Base-by-base conservation (phyloP, 345 rosid species). In the Citrus sp. region DNA sequence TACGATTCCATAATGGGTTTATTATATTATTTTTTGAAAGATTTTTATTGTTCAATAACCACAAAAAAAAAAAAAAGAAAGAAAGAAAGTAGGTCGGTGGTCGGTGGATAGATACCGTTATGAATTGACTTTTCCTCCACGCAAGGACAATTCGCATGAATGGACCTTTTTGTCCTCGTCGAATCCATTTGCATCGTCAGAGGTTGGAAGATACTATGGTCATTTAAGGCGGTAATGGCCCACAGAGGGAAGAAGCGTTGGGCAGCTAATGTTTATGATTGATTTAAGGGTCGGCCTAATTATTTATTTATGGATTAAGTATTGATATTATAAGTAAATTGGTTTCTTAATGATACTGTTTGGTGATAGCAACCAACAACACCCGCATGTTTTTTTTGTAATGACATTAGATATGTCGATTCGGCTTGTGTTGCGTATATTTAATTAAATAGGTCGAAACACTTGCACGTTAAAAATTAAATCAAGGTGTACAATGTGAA, bases 71-170 rank as follows among this genome's bases (percentile, higher is more conserved):
- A 32, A 73, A 13, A 58, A 14, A 32, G 0, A 30, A 30, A 2
- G 30, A 73, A 22, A 59, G 7, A 69, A 25, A 62, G 82, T 80
- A 80, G 94, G 95, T 93, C 97, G 95, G 93, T 87, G 94, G 97
- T 89, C 91, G 97, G 94, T 90, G 90, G 92, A 82, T 85, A 78
- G 92, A 90, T 88, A 88, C 95, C 89, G 93, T 93, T 93, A 79
- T 86, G 89, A 84, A 86, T 91, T 92, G 93, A 91, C 97, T 92
- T 92, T 83, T 58, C 76, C 80, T 81, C 79, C 84, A 87, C 90
- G 88, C 86, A 84, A 88, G 77, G 78, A 80, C 86, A 86, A 81
- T 74, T 76, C 18, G 24, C 32, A 21, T 78, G 63, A 74, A 67
- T 82, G 69, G 84, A 24, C 90, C 7, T 55, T 88, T 79, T 79